These are phyloP conservation scores for Aureobasidium subglaciale DNA, from an alignment of 2,329 filamentous ascomycete species.

Conservation along the genomic window DNA sequence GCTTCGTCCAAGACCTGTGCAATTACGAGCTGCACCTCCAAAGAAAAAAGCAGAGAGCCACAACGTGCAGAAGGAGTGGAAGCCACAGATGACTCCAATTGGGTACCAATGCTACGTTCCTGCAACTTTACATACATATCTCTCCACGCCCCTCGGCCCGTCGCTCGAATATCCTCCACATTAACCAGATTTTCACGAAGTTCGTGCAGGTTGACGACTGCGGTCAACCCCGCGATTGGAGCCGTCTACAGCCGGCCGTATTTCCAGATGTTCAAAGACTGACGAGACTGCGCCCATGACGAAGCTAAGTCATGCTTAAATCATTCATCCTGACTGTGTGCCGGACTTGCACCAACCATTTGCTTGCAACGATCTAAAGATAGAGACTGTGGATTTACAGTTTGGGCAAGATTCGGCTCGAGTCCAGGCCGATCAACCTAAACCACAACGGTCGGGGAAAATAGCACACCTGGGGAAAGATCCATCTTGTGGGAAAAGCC, in stretches of 20 bases:
- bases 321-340: not conserved
- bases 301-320: not conserved
- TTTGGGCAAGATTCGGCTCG: not conserved
- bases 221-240: not conserved
- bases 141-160: not conserved
- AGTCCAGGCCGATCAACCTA: not conserved
- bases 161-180: not conserved
- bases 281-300: not conserved
- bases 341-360: not conserved
- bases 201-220: not conserved
- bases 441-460: not conserved
- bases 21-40: not conserved
- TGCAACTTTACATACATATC: not conserved
- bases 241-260: not conserved
- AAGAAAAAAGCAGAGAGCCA: not conserved
- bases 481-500: not conserved
- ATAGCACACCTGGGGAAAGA: not conserved
- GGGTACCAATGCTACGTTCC: not conserved
- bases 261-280: not conserved
- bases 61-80: not conserved
- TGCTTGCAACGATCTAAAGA: slow-evolving; percentile 6
- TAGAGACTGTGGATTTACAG: not conserved
- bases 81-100: not conserved
- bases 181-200: not conserved
- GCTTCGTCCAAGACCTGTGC: not conserved